phyloP scores from a whole-genome alignment of 192 early-diverging fungal genomes.

The Mycoemilia scoparia region DNA sequence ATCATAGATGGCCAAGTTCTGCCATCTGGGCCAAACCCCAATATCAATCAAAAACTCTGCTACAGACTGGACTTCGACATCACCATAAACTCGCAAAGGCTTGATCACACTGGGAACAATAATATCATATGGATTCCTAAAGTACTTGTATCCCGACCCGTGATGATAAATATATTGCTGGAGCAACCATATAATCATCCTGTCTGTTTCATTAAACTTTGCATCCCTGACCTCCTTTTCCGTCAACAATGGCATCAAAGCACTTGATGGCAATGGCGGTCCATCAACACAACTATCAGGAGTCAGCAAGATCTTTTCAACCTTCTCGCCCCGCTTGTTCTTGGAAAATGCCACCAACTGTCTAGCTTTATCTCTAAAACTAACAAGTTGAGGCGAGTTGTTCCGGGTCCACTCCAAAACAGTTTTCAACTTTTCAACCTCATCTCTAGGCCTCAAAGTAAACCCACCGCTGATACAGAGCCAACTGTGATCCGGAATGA shows the following conservation, averaged over 20 bases:
- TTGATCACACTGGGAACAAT: slow-evolving; percentile 39
- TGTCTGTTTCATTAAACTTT: slow-evolving; percentile 27
- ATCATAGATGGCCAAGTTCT: slow-evolving; percentile 35
- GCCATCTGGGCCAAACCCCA: slow-evolving; percentile 65
- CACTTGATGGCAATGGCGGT: slow-evolving; percentile 3
- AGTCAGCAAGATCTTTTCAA: slow-evolving; percentile 8
- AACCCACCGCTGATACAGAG: slow-evolving; percentile 32
- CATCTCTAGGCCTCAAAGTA: slow-evolving; percentile 22
- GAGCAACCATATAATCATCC: slow-evolving; percentile 35
- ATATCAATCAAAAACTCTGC: slow-evolving; percentile 53
- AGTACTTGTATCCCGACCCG: slow-evolving; percentile 7
- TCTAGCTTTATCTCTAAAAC: slow-evolving; percentile 32
- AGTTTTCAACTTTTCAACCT: slow-evolving; percentile 20
- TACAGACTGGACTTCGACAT: slow-evolving; percentile 29
- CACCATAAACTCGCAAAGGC: slow-evolving; percentile 32
- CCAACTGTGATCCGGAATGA: slow-evolving; percentile 24
- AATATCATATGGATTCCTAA: slow-evolving; percentile 17
- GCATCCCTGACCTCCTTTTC: slow-evolving; percentile 3
- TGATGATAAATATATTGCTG: slow-evolving; percentile 20
- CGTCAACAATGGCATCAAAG: slow-evolving; percentile 1
- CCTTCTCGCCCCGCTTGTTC: slow-evolving; percentile 3
- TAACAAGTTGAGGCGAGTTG: slow-evolving; percentile 16
- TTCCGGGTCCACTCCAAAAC: slow-evolving; percentile 33
- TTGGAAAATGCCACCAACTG: slow-evolving; percentile 13
- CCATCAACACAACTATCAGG: slow-evolving; percentile 3